These are phyloP conservation scores for Picocystis salinarum DNA, from an alignment of 139 green algal genomes.

Conservation along the genomic window DNA sequence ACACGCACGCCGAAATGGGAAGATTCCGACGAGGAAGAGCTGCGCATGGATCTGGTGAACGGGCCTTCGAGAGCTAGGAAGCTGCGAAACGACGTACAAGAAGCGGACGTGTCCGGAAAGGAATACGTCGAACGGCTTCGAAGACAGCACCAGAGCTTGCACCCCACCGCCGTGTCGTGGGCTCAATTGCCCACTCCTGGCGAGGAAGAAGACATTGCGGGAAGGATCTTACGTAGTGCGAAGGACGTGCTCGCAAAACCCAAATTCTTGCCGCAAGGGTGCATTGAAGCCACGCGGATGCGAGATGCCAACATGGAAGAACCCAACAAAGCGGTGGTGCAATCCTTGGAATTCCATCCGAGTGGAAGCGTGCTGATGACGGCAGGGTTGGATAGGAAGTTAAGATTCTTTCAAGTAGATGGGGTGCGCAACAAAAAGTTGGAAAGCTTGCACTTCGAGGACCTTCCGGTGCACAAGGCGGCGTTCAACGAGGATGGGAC, in stretches of 20 bases:
- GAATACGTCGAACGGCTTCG: too few relatives aligned
- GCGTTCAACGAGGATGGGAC: constrained; percentile 43
- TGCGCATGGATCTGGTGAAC: too few relatives aligned
- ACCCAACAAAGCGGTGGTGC: constrained; percentile 36
- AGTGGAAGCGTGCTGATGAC: constrained; percentile 66
- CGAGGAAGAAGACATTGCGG: too few relatives aligned
- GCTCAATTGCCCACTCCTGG: too few relatives aligned
- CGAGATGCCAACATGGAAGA: constrained; percentile 51
- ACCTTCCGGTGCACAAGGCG: constrained; percentile 66
- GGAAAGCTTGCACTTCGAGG: constrained; percentile 55
- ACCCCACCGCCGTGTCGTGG: too few relatives aligned
- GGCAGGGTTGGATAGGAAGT: constrained; percentile 59
- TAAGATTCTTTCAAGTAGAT: constrained; percentile 74
- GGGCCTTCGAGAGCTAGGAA: too few relatives aligned
- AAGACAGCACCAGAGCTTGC: too few relatives aligned
- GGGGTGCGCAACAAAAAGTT: constrained; percentile 58
- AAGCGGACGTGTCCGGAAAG: too few relatives aligned
- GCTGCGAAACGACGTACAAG: too few relatives aligned
- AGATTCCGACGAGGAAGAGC: too few relatives aligned
- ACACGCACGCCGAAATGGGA: too few relatives aligned
- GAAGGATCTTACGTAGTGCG: too few relatives aligned
- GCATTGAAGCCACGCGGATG: constrained; percentile 45
- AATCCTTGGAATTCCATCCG: constrained; percentile 58
- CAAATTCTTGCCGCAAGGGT: constrained; percentile 15
- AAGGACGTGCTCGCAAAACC: not conserved